Evolutionary conservation across 2,329 filamentous ascomycete species (phyloP).

Genomic region (Harringtonia lauricola): DNA sequence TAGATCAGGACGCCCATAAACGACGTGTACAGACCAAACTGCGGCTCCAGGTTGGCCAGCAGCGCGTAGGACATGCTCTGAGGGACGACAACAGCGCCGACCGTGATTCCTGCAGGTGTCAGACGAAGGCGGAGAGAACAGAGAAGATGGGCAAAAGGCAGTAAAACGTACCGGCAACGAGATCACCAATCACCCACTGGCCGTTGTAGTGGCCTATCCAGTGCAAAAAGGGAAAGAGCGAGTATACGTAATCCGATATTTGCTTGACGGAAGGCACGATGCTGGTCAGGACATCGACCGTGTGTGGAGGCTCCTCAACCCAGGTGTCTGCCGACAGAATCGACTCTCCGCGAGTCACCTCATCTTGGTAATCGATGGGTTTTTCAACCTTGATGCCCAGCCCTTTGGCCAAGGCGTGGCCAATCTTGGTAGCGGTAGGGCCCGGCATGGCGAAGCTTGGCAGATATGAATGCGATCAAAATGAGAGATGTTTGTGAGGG

Average conservation of each 20-base stretch:
- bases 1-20: conserved; percentile 94
- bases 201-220: conserved; percentile 87
- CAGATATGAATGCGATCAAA: no score
- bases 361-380: conserved; percentile 45
- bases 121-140: background rate
- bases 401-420: conserved; percentile 64
- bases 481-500: background rate
- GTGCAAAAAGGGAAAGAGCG: conserved; percentile 75
- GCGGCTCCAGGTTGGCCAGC: conserved; percentile 64
- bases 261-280: conserved; percentile 48
- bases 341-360: conserved; percentile 67
- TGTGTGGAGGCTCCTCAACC: conserved; percentile 70
- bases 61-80: conserved; percentile 94
- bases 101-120: conserved; percentile 31
- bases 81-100: conserved; percentile 68
- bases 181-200: conserved; percentile 79
- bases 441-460: conserved; percentile 7
- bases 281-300: conserved; percentile 58
- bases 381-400: conserved; percentile 75
- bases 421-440: conserved; percentile 41
- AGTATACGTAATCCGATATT: conserved; percentile 49
- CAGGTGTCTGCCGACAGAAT: conserved; percentile 72
- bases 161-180: conserved; percentile 62
- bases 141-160: background rate
- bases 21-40: conserved; percentile 88